Evolutionary conservation across 2,329 filamentous ascomycete genomes (phyloP).

Genomic region (Elsinoe ampelina): DNA sequence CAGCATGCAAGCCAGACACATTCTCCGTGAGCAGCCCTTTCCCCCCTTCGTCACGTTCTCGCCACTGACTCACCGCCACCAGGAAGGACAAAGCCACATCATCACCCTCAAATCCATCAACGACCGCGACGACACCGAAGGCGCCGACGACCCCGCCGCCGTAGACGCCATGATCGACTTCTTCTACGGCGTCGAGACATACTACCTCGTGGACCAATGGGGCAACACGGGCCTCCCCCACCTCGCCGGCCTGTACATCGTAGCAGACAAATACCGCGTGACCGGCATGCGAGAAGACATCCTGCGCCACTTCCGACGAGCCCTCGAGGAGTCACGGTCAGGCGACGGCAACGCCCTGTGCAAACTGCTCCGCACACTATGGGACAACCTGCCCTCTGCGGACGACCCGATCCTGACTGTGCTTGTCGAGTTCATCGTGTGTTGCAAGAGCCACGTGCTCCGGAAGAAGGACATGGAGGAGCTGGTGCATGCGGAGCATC

Average conservation of each 20-base stretch:
- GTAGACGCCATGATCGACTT: slow-evolving; percentile 12
- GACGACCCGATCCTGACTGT: not conserved
- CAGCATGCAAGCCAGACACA: slow-evolving; percentile 14
- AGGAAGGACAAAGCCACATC: slow-evolving; percentile 1
- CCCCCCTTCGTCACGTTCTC: not conserved
- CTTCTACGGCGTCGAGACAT: not conserved
- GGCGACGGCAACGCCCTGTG: not conserved
- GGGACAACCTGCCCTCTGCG: not conserved
- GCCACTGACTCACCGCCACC: not conserved
- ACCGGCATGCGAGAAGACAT: not conserved
- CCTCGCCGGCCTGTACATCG: slow-evolving; percentile 6
- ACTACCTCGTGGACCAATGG: not conserved
- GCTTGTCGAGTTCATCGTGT: not conserved
- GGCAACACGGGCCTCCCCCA: not conserved
- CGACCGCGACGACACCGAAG: not conserved
- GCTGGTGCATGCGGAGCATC: not conserved
- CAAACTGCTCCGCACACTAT: not conserved
- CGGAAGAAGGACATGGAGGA: slow-evolving; percentile 1
- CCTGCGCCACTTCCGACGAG: not conserved
- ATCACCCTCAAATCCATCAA: slow-evolving; percentile 2
- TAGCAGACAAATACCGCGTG: slow-evolving; percentile 2
- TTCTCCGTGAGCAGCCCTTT: slow-evolving; percentile 13
- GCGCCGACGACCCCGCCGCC: not conserved
- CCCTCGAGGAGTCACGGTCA: not conserved
- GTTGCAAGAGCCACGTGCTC: not conserved